Evolutionary conservation across 352 stramenopile genomes (phyloP), one percentile per base, ranked within the genome.

Genomic region (Globisporangium heterothallicum): DNA sequence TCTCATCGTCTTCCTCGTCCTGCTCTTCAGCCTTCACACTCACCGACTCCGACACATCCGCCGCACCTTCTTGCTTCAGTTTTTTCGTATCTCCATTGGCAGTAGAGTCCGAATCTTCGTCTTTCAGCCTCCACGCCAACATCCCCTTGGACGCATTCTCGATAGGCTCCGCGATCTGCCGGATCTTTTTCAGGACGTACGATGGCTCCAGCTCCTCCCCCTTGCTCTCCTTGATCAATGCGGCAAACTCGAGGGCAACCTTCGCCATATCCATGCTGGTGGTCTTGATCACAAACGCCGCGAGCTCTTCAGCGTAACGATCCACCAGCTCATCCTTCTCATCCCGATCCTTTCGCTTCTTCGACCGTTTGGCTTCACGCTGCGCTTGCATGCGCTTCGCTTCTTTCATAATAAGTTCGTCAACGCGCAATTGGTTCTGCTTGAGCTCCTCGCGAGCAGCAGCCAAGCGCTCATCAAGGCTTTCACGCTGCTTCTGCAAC

Each of bases 341-440:
- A 43, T 87, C 68, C 19, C 72, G 67, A 13, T 91, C 64, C 51
- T 89, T 88, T 43, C 83, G 78, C 55, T 92, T 92, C 49, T 90
- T 92, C 12, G 68, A 59, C 16, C 84, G 78, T 59, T 91, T 92
- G 21, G 74, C 74, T 64, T 92, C 80, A 6, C 82, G 79, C 35
- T 89, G 78, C 5, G 65, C 78, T 43, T 94, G 81, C 81, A 94
- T 92, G 5, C 77, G 75, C 56, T 91, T 91, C 9, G 84, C 84
- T 43, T 94, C 84, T 34, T 89, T 91, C 83, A 94, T 91, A 55
- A 94, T 94, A 25, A 89, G 59, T 9, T 92, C 80, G 49, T 94
- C 81, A 6, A 94, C 80, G n/a, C 76, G 76, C 42, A 72, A 45
- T 44, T 94, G 83, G 42, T 91, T 76, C 40, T 84, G 68, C 34